A percentile compares a stretch with the other conserved stretches of the same genome.
Conservation (phyloP, 108 stramenopile species). For the Thalassiosira profunda region DNA sequence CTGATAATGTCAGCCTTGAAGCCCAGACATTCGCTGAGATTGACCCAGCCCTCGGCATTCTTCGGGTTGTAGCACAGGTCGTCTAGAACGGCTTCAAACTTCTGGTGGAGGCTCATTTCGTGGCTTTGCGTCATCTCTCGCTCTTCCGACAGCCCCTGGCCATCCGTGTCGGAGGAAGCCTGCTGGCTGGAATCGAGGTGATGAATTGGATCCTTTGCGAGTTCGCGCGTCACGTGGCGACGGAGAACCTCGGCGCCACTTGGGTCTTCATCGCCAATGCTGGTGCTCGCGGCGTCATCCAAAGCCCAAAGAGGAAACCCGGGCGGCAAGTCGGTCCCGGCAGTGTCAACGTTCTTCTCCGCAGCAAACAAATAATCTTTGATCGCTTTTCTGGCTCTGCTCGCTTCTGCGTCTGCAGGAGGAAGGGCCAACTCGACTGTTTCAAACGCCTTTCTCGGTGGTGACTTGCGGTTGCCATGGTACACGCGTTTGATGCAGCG, state of each 20-base stretch:
- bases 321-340: constrained; percentile 6
- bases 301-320: constrained; percentile 49
- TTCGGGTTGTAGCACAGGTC: constrained; percentile 67
- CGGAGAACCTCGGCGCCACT: constrained; percentile 41
- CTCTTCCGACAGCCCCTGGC: constrained; percentile 48
- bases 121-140: constrained; percentile 50
- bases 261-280: not conserved
- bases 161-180: constrained; percentile 47
- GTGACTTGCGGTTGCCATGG: constrained; percentile 53
- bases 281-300: too few species aligned
- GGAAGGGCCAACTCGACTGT: constrained; percentile 66
- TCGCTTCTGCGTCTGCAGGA: constrained; percentile 42
- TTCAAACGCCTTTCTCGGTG: constrained; percentile 76
- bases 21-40: constrained; percentile 68
- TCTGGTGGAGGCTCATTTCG: constrained; percentile 69
- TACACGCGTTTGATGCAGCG: constrained; percentile 81
- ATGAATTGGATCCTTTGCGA: constrained; percentile 69
- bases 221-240: constrained; percentile 56
- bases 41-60: constrained; percentile 72
- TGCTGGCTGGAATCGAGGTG: constrained; percentile 27
- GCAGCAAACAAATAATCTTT: constrained; percentile 60
- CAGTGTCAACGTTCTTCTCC: constrained; percentile 23
- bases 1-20: constrained; percentile 81
- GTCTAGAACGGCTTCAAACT: constrained; percentile 78
- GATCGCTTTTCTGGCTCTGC: constrained; percentile 54